These are phyloP conservation scores for Castanospermum australe DNA, from an alignment of 306 rosid species.

Conservation along the genomic window DNA sequence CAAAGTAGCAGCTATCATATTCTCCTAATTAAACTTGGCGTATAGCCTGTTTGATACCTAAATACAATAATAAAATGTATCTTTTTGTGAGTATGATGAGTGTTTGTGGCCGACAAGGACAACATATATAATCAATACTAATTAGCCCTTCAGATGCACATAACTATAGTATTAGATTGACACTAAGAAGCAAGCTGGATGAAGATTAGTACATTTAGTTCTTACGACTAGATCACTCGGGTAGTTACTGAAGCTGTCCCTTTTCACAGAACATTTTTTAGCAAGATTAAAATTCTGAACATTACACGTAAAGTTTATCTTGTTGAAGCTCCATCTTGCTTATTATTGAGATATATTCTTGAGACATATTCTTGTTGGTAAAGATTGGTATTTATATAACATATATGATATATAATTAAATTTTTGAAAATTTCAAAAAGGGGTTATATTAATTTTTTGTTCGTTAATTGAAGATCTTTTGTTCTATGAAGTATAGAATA, in stretches of 20 bases:
- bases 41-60: constrained; percentile 14
- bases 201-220: too few species aligned
- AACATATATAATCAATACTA: background rate
- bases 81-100: background rate
- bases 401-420: background rate
- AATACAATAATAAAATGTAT: background rate
- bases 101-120: constrained; percentile 12
- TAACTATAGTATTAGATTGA: background rate
- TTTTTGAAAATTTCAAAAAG: background rate
- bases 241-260: too few species aligned
- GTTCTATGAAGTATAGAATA: constrained; percentile 25
- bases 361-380: too few species aligned
- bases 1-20: constrained; percentile 18
- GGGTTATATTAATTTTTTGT: background rate
- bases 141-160: constrained; percentile 3
- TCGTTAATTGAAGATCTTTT: background rate
- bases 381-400: too few species aligned
- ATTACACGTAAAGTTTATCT: too few species aligned
- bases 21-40: background rate
- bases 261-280: too few species aligned
- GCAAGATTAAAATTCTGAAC: too few species aligned
- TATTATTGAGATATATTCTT: too few species aligned
- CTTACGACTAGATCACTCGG: too few species aligned
- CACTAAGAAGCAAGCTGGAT: background rate
- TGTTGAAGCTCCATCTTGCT: too few species aligned